A percentile compares a stretch with the other conserved stretches of the same genome.
Conservation (phyloP, 192 early-diverging fungal species). For the Coemansia sp. region DNA sequence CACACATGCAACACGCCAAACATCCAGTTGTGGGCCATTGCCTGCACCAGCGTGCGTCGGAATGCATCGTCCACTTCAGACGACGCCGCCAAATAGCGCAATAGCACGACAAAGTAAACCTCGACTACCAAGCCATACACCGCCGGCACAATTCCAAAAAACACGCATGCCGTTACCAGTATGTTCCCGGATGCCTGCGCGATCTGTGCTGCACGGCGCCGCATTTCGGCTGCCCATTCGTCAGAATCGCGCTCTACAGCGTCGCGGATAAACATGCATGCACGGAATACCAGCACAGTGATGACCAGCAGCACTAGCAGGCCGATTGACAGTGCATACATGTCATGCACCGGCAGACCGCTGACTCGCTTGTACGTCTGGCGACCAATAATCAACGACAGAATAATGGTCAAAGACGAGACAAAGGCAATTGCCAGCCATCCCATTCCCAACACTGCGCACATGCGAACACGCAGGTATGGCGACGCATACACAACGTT, state of each 20-base stretch:
- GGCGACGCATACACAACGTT: slow-evolving; percentile 82
- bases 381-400: slow-evolving; percentile 53
- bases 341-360: slow-evolving; percentile 64
- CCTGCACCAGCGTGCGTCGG: slow-evolving; percentile 21
- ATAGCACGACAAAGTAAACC: slow-evolving; percentile 35
- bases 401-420: slow-evolving; percentile 52
- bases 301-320: slow-evolving; percentile 54
- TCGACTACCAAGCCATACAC: slow-evolving; percentile 36
- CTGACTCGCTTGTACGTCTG: slow-evolving; percentile 31
- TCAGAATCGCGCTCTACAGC: not conserved
- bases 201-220: slow-evolving; percentile 11
- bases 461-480: slow-evolving; percentile 13
- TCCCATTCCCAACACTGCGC: slow-evolving; percentile 20
- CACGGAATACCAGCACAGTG: slow-evolving; percentile 15
- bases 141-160: slow-evolving; percentile 30
- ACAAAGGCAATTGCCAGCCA: slow-evolving; percentile 36
- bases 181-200: slow-evolving; percentile 16
- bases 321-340: slow-evolving; percentile 74
- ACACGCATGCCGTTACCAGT: slow-evolving; percentile 9
- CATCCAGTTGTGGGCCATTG: slow-evolving; percentile 38
- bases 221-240: slow-evolving; percentile 7
- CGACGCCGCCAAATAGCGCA: slow-evolving; percentile 16
- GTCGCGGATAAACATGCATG: not conserved
- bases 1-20: slow-evolving; percentile 37
- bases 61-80: slow-evolving; percentile 3